Percentiles rank a stretch among this genome's conserved stretches.
These are phyloP conservation scores for Prunus mira DNA, from an alignment of 306 rosid genomes.

Conservation along the genomic window DNA sequence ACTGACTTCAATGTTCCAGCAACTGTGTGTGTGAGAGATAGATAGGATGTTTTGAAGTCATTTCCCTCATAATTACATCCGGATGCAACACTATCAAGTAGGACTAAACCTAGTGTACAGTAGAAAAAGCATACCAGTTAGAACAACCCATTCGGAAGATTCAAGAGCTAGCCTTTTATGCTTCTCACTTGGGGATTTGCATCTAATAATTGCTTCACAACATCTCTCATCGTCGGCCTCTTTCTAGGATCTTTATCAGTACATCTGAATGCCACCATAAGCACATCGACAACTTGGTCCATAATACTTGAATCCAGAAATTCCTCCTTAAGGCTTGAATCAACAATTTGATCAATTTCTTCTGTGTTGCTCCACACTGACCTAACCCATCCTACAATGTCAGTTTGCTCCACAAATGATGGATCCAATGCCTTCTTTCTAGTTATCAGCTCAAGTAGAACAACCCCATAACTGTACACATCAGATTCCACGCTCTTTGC, in stretches of 20 bases:
- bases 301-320: slow-evolving; percentile 29
- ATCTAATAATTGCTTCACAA: slow-evolving; percentile 39
- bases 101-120: background rate
- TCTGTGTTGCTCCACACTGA: slow-evolving; percentile 40
- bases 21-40: background rate
- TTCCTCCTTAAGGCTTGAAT: slow-evolving; percentile 51
- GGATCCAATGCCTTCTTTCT: slow-evolving; percentile 59
- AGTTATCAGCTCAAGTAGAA: slow-evolving; percentile 71
- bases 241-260: slow-evolving; percentile 50
- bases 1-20: too few relatives aligned
- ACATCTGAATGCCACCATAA: slow-evolving; percentile 60
- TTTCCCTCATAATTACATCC: background rate
- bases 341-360: slow-evolving; percentile 48
- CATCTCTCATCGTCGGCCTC: slow-evolving; percentile 66
- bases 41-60: background rate
- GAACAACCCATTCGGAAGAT: background rate
- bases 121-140: background rate
- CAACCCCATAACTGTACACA: slow-evolving; percentile 75
- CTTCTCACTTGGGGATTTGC: slow-evolving; percentile 14
- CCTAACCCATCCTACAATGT: slow-evolving; percentile 53
- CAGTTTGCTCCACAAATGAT: slow-evolving; percentile 41
- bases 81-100: background rate
- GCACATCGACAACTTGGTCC: slow-evolving; percentile 44
- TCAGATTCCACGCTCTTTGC: slow-evolving; percentile 51
- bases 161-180: background rate